Evolutionary conservation across 140 eudicot genomes (phyloP).

Genomic region (Bidens hawaiensis): DNA sequence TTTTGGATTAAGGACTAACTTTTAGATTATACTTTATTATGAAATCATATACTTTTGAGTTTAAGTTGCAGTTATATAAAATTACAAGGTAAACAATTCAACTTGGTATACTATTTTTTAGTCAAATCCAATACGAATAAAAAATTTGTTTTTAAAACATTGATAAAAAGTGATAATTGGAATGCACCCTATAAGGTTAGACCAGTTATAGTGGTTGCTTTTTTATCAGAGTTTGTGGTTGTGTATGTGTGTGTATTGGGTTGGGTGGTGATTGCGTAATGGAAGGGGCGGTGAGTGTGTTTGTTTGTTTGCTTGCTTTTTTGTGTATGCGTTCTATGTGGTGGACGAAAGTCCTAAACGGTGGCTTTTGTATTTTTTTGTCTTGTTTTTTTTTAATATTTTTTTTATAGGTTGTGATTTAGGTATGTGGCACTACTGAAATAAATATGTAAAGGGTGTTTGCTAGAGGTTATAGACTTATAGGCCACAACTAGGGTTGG

Average conservation of each 20-base stretch:
- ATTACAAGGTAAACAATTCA: no score
- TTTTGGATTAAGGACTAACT: no score
- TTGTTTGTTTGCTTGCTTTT: constrained; percentile 10
- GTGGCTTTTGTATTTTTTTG: not conserved
- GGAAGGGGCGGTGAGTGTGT: constrained; percentile 34
- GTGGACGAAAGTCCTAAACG: constrained; percentile 16
- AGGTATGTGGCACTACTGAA: not conserved
- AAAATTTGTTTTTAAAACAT: no score
- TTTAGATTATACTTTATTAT: no score
- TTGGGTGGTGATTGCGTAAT: constrained; percentile 18
- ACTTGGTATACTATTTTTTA: no score
- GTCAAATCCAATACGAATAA: no score
- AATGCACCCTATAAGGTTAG: constrained; percentile 12
- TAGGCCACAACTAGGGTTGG: no score
- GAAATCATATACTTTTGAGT: no score
- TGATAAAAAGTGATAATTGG: not conserved
- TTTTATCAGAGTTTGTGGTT: not conserved
- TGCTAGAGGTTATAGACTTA: no score
- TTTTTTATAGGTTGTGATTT: not conserved
- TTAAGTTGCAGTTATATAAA: no score
- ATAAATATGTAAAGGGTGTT: not conserved
- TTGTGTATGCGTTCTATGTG: constrained; percentile 14
- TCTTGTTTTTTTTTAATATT: not conserved
- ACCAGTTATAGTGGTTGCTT: constrained; percentile 23
- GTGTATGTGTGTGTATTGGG: constrained; percentile 6